A percentile compares a stretch with the other conserved stretches of the same genome.
These are phyloP conservation scores for Sclerotinia minor DNA, from an alignment of 2,329 filamentous ascomycete genomes.

Conservation along the genomic window DNA sequence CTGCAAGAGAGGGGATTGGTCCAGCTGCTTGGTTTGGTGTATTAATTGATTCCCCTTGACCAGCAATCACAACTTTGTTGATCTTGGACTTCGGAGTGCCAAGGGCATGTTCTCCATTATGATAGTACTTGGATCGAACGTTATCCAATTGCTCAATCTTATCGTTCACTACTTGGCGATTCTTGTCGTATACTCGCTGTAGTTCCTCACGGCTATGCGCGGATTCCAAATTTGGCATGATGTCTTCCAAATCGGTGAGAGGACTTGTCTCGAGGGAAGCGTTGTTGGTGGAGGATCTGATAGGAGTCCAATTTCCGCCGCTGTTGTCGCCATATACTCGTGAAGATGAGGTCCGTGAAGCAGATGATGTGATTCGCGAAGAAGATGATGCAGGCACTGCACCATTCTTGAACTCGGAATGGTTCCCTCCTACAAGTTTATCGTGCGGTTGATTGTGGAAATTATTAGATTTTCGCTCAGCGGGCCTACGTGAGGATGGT, in stretches of 20 bases:
- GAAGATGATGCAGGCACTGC: too few relatives aligned
- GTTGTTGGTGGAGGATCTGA: conserved; percentile 22
- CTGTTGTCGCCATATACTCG: background rate
- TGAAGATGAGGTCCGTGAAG: background rate
- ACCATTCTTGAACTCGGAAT: background rate
- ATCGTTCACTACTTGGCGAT: background rate
- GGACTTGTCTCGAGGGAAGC: conserved; percentile 19
- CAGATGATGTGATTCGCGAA: background rate
- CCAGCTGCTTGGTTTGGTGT: background rate
- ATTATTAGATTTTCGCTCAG: conserved; percentile 11
- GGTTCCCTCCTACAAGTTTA: background rate
- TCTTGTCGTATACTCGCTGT: conserved; percentile 16
- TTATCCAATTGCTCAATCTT: background rate
- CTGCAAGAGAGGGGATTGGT: background rate
- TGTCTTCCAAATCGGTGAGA: conserved; percentile 15
- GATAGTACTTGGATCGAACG: conserved; percentile 9
- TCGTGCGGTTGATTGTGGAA: background rate
- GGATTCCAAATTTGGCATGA: conserved; percentile 12
- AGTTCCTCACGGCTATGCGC: conserved; percentile 18
- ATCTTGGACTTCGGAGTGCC: conserved; percentile 3
- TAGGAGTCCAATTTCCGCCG: background rate
- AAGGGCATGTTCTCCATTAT: background rate
- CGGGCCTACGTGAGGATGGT: conserved; percentile 9
- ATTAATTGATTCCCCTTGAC: background rate
- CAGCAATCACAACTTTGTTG: background rate